These are phyloP conservation scores for Mucor lusitanicus DNA, from an alignment of 371 early-diverging fungal species.

Conservation along the genomic window DNA sequence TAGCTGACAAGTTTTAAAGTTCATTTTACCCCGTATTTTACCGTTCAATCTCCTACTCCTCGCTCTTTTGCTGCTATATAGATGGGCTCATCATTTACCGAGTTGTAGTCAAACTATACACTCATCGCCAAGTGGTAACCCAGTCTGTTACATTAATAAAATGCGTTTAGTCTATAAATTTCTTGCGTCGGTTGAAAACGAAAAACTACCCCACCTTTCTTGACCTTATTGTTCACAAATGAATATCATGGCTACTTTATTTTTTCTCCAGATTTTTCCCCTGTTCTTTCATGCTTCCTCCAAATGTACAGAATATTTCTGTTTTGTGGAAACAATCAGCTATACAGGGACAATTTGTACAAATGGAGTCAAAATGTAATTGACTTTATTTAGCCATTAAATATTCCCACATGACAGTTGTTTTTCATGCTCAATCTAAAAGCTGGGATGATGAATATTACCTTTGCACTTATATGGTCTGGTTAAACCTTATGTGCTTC, in stretches of 20 bases:
- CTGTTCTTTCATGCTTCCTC: background rate
- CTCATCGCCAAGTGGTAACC: background rate
- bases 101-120: background rate
- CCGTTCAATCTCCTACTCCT: background rate
- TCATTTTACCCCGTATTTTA: background rate
- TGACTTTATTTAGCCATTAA: background rate
- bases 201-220: constrained; percentile 1
- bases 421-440: background rate
- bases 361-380: background rate
- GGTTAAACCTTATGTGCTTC: background rate
- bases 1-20: background rate
- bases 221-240: background rate
- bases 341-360: constrained; percentile 1
- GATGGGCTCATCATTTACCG: background rate
- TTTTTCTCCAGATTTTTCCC: background rate
- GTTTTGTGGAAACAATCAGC: background rate
- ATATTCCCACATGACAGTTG: background rate
- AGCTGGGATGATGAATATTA: background rate
- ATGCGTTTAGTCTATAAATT: background rate
- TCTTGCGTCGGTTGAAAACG: background rate
- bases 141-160: background rate
- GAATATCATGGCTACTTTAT: background rate
- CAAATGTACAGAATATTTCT: background rate
- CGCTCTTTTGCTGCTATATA: background rate
- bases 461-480: background rate